Base-by-base conservation (phyloP, 2,329 filamentous ascomycete genomes). In the Calonectria henricotiae region DNA sequence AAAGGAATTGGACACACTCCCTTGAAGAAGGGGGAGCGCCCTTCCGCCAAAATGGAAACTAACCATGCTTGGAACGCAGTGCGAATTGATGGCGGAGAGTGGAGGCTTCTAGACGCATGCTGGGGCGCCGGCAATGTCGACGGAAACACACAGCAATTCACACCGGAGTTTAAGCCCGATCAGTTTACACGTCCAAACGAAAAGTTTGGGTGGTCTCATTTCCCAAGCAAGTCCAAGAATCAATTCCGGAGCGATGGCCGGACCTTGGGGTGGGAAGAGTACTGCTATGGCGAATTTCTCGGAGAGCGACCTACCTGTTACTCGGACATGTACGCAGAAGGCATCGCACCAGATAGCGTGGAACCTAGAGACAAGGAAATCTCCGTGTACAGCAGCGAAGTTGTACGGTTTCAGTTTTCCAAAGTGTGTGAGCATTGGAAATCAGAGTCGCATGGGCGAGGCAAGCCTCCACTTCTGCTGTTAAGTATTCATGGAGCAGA, bases 41-140 rank as follows among this genome's bases (percentile, higher is more conserved):
- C 95, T 2, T 87, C 90, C 0, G 88, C 87, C 23, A 85, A 91
- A 63, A 83, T 89, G 0, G 86, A 83, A 5, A 32, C 55, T 4
- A 89, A 89, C 1, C 96, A 98, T 81, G 96, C 96, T 0, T 98
- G 96, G 96, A 98, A 98, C 78, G 95, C 93, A 0, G 94, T 98
- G 7, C 89, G 90, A 62, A 94, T 98, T 69, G 96, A 98, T 76
- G 89, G 91, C 30, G 94, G 94, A 2, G 89, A 91, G 73, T 98
- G 96, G 96, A 98, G 98, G 82, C 88, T 98, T 1, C 84, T 98
- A 60, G 96, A 99, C 78, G 83, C 93, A 0, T 98, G 96, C 80
- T 99, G 96, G 96, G 96, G 96, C 44, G 94, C 96, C 0, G 96
- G 96, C 2, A 86, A 89, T 71, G 82, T 97, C 9, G 82, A 86